Base-by-base conservation (phyloP, 192 early-diverging fungal species). In the Coemansia interrupta region DNA sequence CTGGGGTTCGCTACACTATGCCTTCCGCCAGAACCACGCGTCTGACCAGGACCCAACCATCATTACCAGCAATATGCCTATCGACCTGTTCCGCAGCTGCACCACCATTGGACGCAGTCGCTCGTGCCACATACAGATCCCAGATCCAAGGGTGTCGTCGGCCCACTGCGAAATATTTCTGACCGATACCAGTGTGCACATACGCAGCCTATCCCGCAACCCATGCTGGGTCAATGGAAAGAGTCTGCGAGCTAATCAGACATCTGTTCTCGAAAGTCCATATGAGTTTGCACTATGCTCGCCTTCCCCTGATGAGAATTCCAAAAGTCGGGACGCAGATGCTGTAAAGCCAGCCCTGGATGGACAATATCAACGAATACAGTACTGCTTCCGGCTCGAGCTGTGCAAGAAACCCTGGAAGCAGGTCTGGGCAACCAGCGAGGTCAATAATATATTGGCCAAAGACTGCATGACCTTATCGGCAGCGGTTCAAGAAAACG, bases 361-460 rank as follows among this genome's bases (percentile, higher is more conserved):
- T 11, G 32, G 9, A 11, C 32, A 36, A 11, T 0, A 10, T 36
- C 32, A 36, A 8, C 32, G 10, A 36, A 36, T 36, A 3, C 32
- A 30, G n/a, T 68, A 72, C 28, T 45, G 17, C 5, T 68, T 78
- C 41, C 30, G 53, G 4, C 36, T 78, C 9, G 43, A 48, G 9
- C 42, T 71, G n/a, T 55, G 58, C 5, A 42, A 61, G 20, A 71
- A 58, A 55, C 74, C 74, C 18, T 72, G 74, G 74, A 64, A 58
- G 50, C 61, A 68, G 56, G 52, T 60, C 18, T 78, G 74, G 74
- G 29, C 58, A 9, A 56, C 50, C 38, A 42, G 36, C 32, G 40
- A 72, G 30, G 40, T 22, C 23, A 39, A 14, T 20, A 39, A 14
- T 20, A 2, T 5, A 4, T 10, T 55, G 36, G 54, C 39, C 3